Percentiles rank a stretch among this genome's conserved stretches.
These are phyloP conservation scores for Phytophthora agathidicida DNA, from an alignment of 352 stramenopile species.

Conservation along the genomic window DNA sequence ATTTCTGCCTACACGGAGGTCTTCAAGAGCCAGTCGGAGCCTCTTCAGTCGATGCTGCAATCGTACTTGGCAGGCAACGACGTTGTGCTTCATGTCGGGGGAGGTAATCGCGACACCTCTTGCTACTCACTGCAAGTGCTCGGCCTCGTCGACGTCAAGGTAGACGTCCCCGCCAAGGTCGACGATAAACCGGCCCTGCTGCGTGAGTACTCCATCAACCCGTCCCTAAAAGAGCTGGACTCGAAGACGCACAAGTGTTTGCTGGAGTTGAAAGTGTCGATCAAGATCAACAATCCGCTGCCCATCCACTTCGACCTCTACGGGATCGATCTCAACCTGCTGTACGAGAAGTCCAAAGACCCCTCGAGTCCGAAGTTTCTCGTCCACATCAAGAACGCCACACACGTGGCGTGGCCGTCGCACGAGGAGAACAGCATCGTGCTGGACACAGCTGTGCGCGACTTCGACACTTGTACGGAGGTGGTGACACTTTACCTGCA, in stretches of 20 bases:
- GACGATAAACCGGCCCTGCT: constrained; percentile 75
- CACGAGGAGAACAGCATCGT: constrained; percentile 76
- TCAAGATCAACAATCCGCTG: constrained; percentile 82
- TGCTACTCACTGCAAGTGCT: constrained; percentile 80
- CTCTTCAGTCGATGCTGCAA: constrained; percentile 71
- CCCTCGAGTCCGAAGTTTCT: constrained; percentile 37
- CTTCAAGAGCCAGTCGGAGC: constrained; percentile 63
- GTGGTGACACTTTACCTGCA: constrained; percentile 71
- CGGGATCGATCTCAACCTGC: constrained; percentile 66
- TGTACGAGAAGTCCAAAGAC: constrained; percentile 52
- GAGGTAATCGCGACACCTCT: constrained; percentile 46
- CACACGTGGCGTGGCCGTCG: constrained; percentile 56
- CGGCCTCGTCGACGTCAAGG: constrained; percentile 61
- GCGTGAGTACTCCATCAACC: constrained; percentile 61
- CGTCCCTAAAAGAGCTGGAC: constrained; percentile 76
- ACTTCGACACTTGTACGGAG: constrained; percentile 69
- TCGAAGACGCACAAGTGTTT: constrained; percentile 76
- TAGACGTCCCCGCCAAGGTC: constrained; percentile 72
- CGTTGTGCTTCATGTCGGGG: constrained; percentile 60
- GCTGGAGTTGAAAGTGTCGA: constrained; percentile 68
- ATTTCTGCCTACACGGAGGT: constrained; percentile 82
- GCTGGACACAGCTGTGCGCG: constrained; percentile 52
- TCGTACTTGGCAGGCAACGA: constrained; percentile 74
- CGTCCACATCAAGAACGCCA: constrained; percentile 55
- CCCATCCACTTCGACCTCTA: constrained; percentile 81